These are phyloP conservation scores for Candida easanensis DNA, from an alignment of 805 yeast genomes.

Conservation along the genomic window DNA sequence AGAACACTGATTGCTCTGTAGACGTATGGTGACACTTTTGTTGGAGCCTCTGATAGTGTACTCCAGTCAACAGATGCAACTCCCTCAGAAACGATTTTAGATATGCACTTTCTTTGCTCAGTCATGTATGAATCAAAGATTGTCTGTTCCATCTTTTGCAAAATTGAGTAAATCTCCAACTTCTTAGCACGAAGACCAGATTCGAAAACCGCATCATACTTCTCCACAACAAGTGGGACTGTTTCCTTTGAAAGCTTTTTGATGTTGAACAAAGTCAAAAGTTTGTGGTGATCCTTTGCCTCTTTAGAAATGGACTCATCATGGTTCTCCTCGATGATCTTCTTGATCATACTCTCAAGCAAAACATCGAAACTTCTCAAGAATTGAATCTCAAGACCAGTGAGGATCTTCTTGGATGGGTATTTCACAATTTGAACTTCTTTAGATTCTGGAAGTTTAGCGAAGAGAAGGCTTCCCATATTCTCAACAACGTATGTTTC, in stretches of 20 bases:
- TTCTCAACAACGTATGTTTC: constrained; percentile 34
- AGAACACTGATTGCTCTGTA: constrained; percentile 47
- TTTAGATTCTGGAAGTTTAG: constrained; percentile 33
- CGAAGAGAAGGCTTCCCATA: constrained; percentile 33
- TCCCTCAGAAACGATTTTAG: constrained; percentile 39
- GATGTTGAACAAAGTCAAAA: constrained; percentile 54
- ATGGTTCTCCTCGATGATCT: constrained; percentile 39
- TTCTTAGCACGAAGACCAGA: constrained; percentile 41
- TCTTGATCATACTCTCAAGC: constrained; percentile 39
- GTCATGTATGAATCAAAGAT: constrained; percentile 53
- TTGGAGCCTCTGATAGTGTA: constrained; percentile 30
- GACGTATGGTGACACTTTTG: constrained; percentile 44
- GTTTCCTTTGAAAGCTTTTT: constrained; percentile 42
- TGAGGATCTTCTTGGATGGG: constrained; percentile 34
- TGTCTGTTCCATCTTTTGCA: constrained; percentile 48
- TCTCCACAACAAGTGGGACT: constrained; percentile 46
- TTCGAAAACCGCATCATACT: constrained; percentile 50
- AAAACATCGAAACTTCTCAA: constrained; percentile 44
- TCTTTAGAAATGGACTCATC: constrained; percentile 15
- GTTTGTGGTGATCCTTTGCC: constrained; percentile 42
- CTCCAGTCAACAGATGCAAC: constrained; percentile 44
- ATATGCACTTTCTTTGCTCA: constrained; percentile 41
- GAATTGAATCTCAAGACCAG: constrained; percentile 39
- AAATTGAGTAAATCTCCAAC: constrained; percentile 40
- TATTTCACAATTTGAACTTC: constrained; percentile 35